Conservation (phyloP, 192 early-diverging fungal genomes). For the Podila clonocystis region DNA sequence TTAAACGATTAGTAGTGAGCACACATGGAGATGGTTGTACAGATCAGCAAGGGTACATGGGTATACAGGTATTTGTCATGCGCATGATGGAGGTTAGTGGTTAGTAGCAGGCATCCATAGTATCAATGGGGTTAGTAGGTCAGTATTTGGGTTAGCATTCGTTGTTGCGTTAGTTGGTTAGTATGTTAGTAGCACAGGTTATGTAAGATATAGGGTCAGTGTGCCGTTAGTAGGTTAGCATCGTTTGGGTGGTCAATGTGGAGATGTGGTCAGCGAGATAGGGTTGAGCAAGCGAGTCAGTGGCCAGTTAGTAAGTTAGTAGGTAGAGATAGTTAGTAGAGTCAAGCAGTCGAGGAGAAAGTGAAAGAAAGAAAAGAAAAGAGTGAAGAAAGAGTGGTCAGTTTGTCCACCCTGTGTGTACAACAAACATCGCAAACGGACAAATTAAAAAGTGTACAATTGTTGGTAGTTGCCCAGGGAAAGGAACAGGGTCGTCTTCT, state of each 20-base stretch:
- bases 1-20: background rate
- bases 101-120: background rate
- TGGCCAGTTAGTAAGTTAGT: too few species aligned
- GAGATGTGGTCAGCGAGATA: too few species aligned
- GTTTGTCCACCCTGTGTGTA: too few species aligned
- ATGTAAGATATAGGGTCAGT: background rate
- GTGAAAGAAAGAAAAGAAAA: too few species aligned
- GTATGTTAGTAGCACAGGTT: slow-evolving; percentile 1
- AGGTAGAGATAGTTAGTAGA: too few species aligned
- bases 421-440: too few species aligned
- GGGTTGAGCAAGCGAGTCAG: too few species aligned
- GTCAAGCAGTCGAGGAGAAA: too few species aligned
- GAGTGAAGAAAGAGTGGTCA: too few species aligned
- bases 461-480: too few species aligned
- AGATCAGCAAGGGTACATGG: background rate
- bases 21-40: background rate
- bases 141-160: background rate
- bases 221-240: background rate
- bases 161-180: slow-evolving; percentile 10
- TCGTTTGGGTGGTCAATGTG: too few species aligned
- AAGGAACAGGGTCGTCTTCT: background rate
- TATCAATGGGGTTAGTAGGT: background rate
- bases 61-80: background rate
- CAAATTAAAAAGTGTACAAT: too few species aligned
- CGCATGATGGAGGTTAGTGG: background rate